Base-by-base conservation (phyloP, 2,329 filamentous ascomycete species). In the Cordyceps cicadae region DNA sequence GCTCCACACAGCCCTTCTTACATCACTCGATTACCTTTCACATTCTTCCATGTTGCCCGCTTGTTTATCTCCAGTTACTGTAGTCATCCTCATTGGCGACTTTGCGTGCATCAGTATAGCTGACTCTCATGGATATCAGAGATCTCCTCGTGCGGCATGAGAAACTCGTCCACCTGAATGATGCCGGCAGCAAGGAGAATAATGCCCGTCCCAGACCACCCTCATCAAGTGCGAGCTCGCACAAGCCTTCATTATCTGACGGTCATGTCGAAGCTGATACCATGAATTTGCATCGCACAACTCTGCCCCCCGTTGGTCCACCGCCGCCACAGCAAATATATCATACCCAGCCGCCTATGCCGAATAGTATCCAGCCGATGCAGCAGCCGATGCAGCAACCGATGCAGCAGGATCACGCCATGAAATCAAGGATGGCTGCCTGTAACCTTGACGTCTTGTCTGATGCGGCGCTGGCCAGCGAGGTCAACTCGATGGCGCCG, bases 111-210 rank as follows among this genome's bases (percentile, higher is more conserved):
- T n/a, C 24, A 54, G 26, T 67, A 74, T 75, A 26, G 34, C 59
- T 62, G 60, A 73, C 80, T 83, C 81, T 81, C 75, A 84, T 84
- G 81, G 77, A 84, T 74, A 84, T 82, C 74, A 86, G 83, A 66
- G 83, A 86, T 70, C 79, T 86, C 63, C 77, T 86, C 66, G 81
- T 84, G 64, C 79, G 83, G 64, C 83, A 86, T 73, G 81, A 85
- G 73, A 86, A 85, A 73, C 80, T 86, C 66, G 82, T 85, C 67
- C 83, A 86, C 69, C 78, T 84, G 69, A 85, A 82, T 72, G 81
- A 85, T 70, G 79, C 78, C 65, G 79, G 74, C 70, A 84, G 11
- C 34, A 37, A 37, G 12, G 34, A 82, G 66, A 81, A 85, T 67
- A 77, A 73, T 64, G 74, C 67, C 67, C 76, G 81, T 58, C 75